Base-by-base conservation (phyloP, 176 grass and related monocot genomes). In the Panicum miliaceum region DNA sequence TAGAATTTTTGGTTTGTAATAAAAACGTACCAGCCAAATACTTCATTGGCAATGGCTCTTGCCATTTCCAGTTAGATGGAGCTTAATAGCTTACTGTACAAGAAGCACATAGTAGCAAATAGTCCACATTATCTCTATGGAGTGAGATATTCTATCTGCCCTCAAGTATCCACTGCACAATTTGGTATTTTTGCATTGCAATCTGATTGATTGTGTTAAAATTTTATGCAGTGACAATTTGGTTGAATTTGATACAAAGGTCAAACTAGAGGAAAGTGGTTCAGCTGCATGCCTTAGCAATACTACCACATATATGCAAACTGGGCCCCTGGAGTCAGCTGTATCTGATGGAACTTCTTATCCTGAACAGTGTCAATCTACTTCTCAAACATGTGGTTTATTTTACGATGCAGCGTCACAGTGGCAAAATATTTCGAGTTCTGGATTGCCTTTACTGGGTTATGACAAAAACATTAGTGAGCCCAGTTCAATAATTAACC, bases 341-440 rank as follows among this genome's bases (percentile, higher is more conserved):
- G n/a, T 86, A 73, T 83, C 68, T 86, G 80, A 86, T 86, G 84
- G 74, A 51, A 83, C 79, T 73, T 82, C 79, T 83, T 86, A 36
- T 78, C 76, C 68, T 79, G 84, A 79, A 66, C 79, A 90, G 4
- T 68, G 66, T 79, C 80, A 79, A 38, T 90, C 84, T 90, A 86
- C 48, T 79, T 86, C 79, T 66, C 79, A 90, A 59, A 59, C 78
- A 58, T 79, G 47, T 90, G 88, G 80, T 67, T 48, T 90, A 48
- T 40, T 79, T 86, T 86, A 52, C 64, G 71, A 75, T 74, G 67
- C 84, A 61, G 66, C 84, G 35, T 79, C 48, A 79, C 88, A 83
- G 47, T 79, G 74, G 84, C 69, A 48, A 78, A 83, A 45, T 23
- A 67, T 52, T 7, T 65, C 89, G 22, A 73, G 48, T 90, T 78